phyloP scores from a whole-genome alignment of 768 basidiomycete species.

The Termitomyces sp. region DNA sequence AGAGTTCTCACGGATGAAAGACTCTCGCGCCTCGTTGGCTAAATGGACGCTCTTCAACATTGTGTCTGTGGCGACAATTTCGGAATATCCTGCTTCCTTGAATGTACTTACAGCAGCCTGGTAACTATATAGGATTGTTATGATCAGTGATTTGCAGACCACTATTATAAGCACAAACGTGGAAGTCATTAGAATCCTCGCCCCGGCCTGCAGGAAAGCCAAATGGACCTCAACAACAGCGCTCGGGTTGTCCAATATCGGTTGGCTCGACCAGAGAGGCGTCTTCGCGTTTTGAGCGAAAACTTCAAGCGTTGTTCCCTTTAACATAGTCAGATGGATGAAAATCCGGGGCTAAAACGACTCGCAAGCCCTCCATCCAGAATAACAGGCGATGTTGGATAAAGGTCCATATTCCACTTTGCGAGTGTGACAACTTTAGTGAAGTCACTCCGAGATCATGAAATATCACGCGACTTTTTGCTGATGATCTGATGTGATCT shows the following conservation, averaged over 20 bases:
- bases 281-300: slow-evolving; percentile 43
- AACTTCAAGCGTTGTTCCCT: slow-evolving; percentile 66
- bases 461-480: too few relatives aligned
- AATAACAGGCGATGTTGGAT: slow-evolving; percentile 17
- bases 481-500: too few relatives aligned
- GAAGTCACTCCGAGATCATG: too few relatives aligned
- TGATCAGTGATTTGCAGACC: background rate
- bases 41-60: slow-evolving; percentile 54
- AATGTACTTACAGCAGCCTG: slow-evolving; percentile 60
- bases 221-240: slow-evolving; percentile 56
- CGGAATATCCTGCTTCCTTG: slow-evolving; percentile 43
- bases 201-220: slow-evolving; percentile 61
- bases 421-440: background rate
- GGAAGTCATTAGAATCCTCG: slow-evolving; percentile 60
- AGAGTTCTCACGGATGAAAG: slow-evolving; percentile 17
- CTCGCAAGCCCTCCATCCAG: slow-evolving; percentile 48
- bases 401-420: slow-evolving; percentile 10
- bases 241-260: slow-evolving; percentile 49
- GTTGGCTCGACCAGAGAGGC: slow-evolving; percentile 70
- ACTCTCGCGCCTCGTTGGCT: slow-evolving; percentile 42
- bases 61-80: slow-evolving; percentile 35
- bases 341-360: background rate
- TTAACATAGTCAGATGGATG: background rate
- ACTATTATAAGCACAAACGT: slow-evolving; percentile 40
- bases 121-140: slow-evolving; percentile 44